Evolutionary conservation across 768 basidiomycete species (phyloP).

Genomic region (Leccinum boreale): DNA sequence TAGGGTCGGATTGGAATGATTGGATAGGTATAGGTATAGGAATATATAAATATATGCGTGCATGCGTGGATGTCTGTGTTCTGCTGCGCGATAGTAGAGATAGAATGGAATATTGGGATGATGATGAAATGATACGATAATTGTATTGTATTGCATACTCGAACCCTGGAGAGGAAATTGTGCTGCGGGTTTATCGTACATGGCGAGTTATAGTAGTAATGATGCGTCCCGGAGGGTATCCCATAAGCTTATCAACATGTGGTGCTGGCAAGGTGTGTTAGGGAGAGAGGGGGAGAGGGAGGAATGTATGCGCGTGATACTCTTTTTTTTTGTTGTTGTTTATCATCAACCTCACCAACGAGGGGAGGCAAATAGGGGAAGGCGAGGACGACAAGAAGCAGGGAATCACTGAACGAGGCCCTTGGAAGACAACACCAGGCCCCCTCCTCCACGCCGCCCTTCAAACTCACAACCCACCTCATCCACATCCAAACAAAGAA

Average conservation of each 20-base stretch:
- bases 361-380: neutral
- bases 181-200: neutral
- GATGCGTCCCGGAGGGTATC: slow-evolving; percentile 16
- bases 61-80: neutral
- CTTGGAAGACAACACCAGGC: neutral
- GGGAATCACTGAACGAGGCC: neutral
- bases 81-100: neutral
- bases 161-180: neutral
- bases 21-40: neutral
- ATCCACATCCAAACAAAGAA: neutral
- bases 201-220: neutral
- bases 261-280: slow-evolving; percentile 1
- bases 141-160: neutral
- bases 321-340: neutral
- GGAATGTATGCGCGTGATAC: slow-evolving; percentile 1
- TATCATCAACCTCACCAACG: slow-evolving; percentile 3
- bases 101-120: neutral
- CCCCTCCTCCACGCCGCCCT: neutral
- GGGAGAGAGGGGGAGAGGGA: neutral
- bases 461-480: neutral
- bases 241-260: slow-evolving; percentile 12
- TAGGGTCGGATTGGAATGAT: neutral
- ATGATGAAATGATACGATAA: neutral
- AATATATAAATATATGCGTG: neutral
- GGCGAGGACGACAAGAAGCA: neutral